Conservation (phyloP, 345 rosid genomes). For the Hibiscus trionum region DNA sequence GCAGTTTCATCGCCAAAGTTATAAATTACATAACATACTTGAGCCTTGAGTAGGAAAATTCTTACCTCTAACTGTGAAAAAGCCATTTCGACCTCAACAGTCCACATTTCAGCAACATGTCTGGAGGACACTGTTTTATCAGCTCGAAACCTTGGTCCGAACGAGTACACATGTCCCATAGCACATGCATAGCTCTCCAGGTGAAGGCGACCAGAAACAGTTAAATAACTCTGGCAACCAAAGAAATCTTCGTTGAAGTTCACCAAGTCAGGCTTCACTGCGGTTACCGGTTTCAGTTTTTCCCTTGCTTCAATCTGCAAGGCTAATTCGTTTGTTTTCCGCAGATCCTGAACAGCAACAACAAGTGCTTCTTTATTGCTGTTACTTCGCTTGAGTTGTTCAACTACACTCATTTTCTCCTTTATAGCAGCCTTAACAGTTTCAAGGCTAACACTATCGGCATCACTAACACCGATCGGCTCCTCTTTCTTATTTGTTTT, state of each 20-base stretch:
- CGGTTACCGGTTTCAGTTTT: conserved; percentile 26
- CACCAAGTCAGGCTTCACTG: conserved; percentile 26
- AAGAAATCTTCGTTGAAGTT: conserved; percentile 48
- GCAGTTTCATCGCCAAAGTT: neutral
- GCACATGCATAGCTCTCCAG: conserved; percentile 86
- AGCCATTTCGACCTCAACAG: conserved; percentile 75
- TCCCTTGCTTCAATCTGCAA: conserved; percentile 53
- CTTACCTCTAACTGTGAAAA: conserved; percentile 72
- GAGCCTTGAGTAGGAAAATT: neutral
- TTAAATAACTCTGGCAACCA: conserved; percentile 41
- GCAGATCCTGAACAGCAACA: conserved; percentile 63
- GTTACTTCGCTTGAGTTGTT: conserved; percentile 69
- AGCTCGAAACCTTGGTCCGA: conserved; percentile 76
- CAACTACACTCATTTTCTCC: conserved; percentile 49
- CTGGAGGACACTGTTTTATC: conserved; percentile 41
- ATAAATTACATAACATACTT: neutral
- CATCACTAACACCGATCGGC: conserved; percentile 12
- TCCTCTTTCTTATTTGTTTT: conserved; percentile 32
- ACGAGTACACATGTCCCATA: conserved; percentile 81
- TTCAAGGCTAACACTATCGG: conserved; percentile 45
- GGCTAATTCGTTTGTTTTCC: conserved; percentile 58
- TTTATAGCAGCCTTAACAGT: conserved; percentile 50
- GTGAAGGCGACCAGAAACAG: conserved; percentile 71
- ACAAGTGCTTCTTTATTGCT: conserved; percentile 68
- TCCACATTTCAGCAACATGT: conserved; percentile 71